Evolutionary conservation across 768 basidiomycete species (phyloP), one percentile per base, ranked within the genome.

Genomic region (Mycena filopes): DNA sequence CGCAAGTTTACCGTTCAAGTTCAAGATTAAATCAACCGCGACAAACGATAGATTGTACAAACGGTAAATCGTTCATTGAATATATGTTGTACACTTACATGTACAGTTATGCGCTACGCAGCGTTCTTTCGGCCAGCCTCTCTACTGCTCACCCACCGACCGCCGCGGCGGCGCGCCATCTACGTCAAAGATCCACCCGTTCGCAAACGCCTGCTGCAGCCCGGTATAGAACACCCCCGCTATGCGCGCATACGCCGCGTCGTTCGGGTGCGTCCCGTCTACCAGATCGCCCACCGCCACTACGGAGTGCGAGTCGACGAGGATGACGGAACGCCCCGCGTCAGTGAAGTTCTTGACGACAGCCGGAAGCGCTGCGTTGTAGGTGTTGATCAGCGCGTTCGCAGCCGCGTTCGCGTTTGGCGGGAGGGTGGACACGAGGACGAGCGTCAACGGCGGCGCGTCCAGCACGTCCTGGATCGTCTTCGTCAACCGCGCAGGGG

Each of bases 241-340:
- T 42, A 61, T 54, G 15, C 60, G 50, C n/a, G 50, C 60, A 33
- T 61, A 61, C 49, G 42, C 60, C 0, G 60, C 49, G 25, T 61
- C 60, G 51, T 53, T 38, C 40, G 60, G 60, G 25, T 61, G 49
- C 41, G 60, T 61, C 31, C 60, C 60, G 20, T 61, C 60, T 2
- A 61, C 60, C 31, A 61, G 11, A n/a, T 61, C 60, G 15, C 49
- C 48, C 16, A 61, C 41, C 42, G 60, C 60, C 13, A 61, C 42
- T 13, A 61, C 60, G 8, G 50, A 40, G 15, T 61, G 50, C 9
- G 21, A 53, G 33, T 61, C 50, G 3, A 53, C 60, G 23, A 61
- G 20, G 8, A 61, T 31, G 16, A 61, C 60, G 5, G 50, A 53
- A 15, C 50, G 40, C 25, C 60, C 60, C 31, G 49, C 50, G 43